Evolutionary conservation across 805 yeast genomes (phyloP).

Genomic region (Kodamaea lidongshanica): DNA sequence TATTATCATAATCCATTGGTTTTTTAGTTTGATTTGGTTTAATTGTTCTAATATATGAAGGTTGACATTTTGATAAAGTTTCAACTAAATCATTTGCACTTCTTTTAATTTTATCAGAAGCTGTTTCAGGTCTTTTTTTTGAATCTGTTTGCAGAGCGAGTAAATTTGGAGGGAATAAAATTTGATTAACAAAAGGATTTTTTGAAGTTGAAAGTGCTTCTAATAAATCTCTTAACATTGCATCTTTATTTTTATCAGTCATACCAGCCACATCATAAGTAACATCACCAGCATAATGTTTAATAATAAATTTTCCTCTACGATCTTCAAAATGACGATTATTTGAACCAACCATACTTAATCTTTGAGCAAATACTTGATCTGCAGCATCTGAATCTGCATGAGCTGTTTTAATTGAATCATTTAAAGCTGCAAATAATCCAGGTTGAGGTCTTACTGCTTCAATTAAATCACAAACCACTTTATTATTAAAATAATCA

Average conservation of each 20-base stretch:
- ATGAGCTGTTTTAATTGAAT: conserved; percentile 96
- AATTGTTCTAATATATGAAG: conserved; percentile 94
- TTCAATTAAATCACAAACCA: conserved; percentile 95
- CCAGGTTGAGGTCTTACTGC: conserved; percentile 88
- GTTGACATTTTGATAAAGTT: conserved; percentile 84
- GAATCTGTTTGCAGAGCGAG: conserved; percentile 42
- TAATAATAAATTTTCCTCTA: conserved; percentile 78
- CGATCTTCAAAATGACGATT: conserved; percentile 89
- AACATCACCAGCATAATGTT: conserved; percentile 98
- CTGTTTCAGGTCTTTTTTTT: conserved; percentile 85
- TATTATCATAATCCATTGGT: conserved; percentile 81
- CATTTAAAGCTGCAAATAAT: conserved; percentile 90
- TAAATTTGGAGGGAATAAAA: conserved; percentile 35
- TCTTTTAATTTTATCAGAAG: conserved; percentile 87
- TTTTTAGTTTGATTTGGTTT: conserved; percentile 93
- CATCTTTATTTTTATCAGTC: conserved; percentile 97
- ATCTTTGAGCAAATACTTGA: conserved; percentile 88
- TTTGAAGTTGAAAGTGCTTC: conserved; percentile 70
- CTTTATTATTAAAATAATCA: conserved; percentile 89
- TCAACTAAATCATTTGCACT: conserved; percentile 89
- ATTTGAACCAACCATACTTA: conserved; percentile 67
- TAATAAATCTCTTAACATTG: conserved; percentile 78
- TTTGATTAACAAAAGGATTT: conserved; percentile 61
- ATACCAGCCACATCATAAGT: conserved; percentile 81
- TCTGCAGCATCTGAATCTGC: conserved; percentile 97